phyloP scores from a whole-genome alignment of 768 basidiomycete genomes.

The Piloderma croceum region DNA sequence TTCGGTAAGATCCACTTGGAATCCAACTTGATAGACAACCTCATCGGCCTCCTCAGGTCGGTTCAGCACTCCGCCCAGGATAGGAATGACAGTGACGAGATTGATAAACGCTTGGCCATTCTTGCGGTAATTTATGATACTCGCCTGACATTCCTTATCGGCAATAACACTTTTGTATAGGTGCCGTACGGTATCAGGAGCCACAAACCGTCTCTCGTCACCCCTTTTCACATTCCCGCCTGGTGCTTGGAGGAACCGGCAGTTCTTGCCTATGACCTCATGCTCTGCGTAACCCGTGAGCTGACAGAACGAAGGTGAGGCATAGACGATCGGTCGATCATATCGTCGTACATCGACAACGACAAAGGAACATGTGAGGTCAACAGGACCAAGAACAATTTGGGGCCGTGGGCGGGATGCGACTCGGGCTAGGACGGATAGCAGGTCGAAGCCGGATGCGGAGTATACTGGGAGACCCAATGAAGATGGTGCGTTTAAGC shows the following conservation, averaged over 20 bases:
- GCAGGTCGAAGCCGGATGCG: slow-evolving; percentile 83
- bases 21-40: slow-evolving; percentile 84
- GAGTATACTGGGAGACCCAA: slow-evolving; percentile 69
- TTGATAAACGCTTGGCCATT: slow-evolving; percentile 86
- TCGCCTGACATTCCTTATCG: slow-evolving; percentile 85
- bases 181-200: slow-evolving; percentile 36
- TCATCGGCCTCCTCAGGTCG: slow-evolving; percentile 45
- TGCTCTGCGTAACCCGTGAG: slow-evolving; percentile 69
- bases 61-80: slow-evolving; percentile 67
- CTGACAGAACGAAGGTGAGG: slow-evolving; percentile 74
- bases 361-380: slow-evolving; percentile 87
- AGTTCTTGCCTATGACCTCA: slow-evolving; percentile 86
- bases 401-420: slow-evolving; percentile 67
- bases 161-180: slow-evolving; percentile 61
- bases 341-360: slow-evolving; percentile 79
- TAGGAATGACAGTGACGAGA: slow-evolving; percentile 85
- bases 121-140: slow-evolving; percentile 84
- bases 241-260: slow-evolving; percentile 86
- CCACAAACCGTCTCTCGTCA: slow-evolving; percentile 43
- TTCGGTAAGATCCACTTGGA: slow-evolving; percentile 88
- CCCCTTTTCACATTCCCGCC: slow-evolving; percentile 48
- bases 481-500: slow-evolving; percentile 1
- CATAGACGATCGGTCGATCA: slow-evolving; percentile 88
- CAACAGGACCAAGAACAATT: slow-evolving; percentile 83
- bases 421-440: slow-evolving; percentile 77